These are phyloP conservation scores for Lathyrus sativus DNA, from an alignment of 306 rosid genomes.

Conservation along the genomic window DNA sequence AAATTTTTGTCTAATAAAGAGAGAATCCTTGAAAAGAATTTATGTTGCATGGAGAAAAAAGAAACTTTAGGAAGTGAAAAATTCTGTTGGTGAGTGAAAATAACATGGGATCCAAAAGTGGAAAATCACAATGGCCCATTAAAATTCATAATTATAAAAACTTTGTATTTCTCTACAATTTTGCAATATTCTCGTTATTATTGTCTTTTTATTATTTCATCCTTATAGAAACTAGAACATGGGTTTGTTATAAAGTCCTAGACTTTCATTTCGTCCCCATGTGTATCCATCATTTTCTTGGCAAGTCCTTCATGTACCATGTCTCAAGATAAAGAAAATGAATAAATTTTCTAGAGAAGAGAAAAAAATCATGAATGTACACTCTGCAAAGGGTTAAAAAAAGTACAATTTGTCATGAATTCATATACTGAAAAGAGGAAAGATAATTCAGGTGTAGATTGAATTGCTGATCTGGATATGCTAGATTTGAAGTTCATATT, in stretches of 20 bases:
- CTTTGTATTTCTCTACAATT: conserved; percentile 31
- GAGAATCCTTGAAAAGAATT: conserved; percentile 26
- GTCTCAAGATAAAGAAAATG: conserved; percentile 35
- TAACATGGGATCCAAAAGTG: conserved; percentile 24
- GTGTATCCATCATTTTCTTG: conserved; percentile 43
- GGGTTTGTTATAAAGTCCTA: conserved; percentile 32
- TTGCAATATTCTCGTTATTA: conserved; percentile 26
- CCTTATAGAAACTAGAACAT: conserved; percentile 42
- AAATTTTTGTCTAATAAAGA: neutral
- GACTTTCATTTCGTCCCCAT: conserved; percentile 32
- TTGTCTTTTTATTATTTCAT: conserved; percentile 29
- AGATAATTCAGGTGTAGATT: conserved; percentile 27
- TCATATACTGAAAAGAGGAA: conserved; percentile 27
- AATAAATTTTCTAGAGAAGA: conserved; percentile 32
- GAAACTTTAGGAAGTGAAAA: conserved; percentile 36
- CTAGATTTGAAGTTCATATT: conserved; percentile 23
- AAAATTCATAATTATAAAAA: conserved; percentile 24
- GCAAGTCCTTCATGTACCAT: conserved; percentile 32
- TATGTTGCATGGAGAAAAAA: conserved; percentile 9
- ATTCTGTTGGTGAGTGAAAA: conserved; percentile 26
- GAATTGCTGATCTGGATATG: conserved; percentile 6
- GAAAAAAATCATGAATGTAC: conserved; percentile 30
- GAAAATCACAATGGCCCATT: conserved; percentile 45
- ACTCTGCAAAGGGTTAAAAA: conserved; percentile 21
- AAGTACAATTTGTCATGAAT: conserved; percentile 33